Evolutionary conservation across 495 filamentous ascomycete species (phyloP).

Genomic region (Penicillium pancosmium): DNA sequence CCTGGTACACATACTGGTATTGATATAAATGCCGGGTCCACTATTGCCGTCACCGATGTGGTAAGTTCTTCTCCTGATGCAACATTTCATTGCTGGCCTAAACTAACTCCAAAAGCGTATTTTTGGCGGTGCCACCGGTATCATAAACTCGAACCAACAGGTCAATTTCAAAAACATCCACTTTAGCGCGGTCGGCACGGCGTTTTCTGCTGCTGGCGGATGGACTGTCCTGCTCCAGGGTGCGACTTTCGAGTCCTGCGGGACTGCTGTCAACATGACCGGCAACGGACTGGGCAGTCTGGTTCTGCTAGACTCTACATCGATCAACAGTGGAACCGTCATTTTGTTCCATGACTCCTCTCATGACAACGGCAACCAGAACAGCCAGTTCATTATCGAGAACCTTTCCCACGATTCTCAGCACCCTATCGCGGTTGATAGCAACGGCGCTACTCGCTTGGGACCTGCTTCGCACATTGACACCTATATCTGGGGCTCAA

Average conservation of each 20-base stretch:
- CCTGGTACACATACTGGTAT: slow-evolving; percentile 59
- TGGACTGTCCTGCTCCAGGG: slow-evolving; percentile 47
- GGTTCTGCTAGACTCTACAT: slow-evolving; percentile 46
- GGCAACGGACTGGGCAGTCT: slow-evolving; percentile 50
- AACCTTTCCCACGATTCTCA: slow-evolving; percentile 33
- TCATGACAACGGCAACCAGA: slow-evolving; percentile 31
- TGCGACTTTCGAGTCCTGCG: slow-evolving; percentile 36
- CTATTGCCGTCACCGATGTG: slow-evolving; percentile 50
- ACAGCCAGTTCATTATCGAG: slow-evolving; percentile 43
- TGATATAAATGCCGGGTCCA: slow-evolving; percentile 43
- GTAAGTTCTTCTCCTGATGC: slow-evolving; percentile 28
- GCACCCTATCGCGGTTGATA: slow-evolving; percentile 36
- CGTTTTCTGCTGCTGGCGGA: slow-evolving; percentile 39
- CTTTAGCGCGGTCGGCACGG: slow-evolving; percentile 45
- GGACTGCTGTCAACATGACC: slow-evolving; percentile 38
- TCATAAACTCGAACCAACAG: slow-evolving; percentile 54
- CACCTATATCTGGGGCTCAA: slow-evolving; percentile 46
- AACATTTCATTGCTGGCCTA: not conserved
- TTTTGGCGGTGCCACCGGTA: slow-evolving; percentile 50
- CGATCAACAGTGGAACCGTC: slow-evolving; percentile 52
- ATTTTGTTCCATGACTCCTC: slow-evolving; percentile 50
- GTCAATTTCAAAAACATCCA: slow-evolving; percentile 52
- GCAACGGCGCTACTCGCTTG: slow-evolving; percentile 43
- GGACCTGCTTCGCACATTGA: slow-evolving; percentile 47
- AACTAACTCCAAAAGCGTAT: slow-evolving; percentile 42